phyloP scores from a whole-genome alignment of 441 rosid species.

The Francoa sonchifolia region DNA sequence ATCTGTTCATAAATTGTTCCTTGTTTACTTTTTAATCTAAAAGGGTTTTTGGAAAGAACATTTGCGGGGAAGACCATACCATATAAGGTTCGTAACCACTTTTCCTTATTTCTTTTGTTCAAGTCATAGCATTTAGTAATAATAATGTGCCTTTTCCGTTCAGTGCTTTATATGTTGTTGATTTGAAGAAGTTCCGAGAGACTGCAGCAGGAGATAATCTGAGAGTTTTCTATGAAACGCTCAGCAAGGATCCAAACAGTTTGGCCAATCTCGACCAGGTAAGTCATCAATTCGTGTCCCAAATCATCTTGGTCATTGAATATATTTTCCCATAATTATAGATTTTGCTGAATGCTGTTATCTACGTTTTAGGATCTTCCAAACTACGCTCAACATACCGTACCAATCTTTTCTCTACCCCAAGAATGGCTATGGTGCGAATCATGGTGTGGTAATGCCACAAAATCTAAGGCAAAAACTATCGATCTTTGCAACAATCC shows the following conservation, averaged over 20 bases:
- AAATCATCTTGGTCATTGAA: too few species aligned
- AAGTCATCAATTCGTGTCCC: constrained; percentile 13
- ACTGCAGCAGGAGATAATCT: constrained; percentile 97
- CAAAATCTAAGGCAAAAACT: constrained; percentile 84
- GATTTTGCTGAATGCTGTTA: constrained; percentile 3
- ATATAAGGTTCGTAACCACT: constrained; percentile 61
- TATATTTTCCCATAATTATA: neutral
- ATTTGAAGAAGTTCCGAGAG: constrained; percentile 81
- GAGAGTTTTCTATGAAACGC: constrained; percentile 90
- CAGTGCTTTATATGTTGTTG: constrained; percentile 95
- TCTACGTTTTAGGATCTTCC: constrained; percentile 82
- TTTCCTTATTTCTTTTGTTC: constrained; percentile 3
- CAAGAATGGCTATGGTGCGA: constrained; percentile 99
- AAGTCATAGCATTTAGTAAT: too few species aligned
- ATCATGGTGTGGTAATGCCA: constrained; percentile 96
- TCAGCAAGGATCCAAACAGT: constrained; percentile 99
- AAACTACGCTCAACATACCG: constrained; percentile 90
- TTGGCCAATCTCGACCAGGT: constrained; percentile 93
- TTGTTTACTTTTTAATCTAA: constrained; percentile 10
- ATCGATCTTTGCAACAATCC: constrained; percentile 99
- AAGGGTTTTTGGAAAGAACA: constrained; percentile 99
- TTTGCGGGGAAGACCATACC: constrained; percentile 79
- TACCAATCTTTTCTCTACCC: constrained; percentile 86
- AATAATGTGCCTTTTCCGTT: constrained; percentile 19
- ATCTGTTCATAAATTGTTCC: too few species aligned